Base-by-base conservation (phyloP, 768 basidiomycete species). In the Suillus occidentalis region DNA sequence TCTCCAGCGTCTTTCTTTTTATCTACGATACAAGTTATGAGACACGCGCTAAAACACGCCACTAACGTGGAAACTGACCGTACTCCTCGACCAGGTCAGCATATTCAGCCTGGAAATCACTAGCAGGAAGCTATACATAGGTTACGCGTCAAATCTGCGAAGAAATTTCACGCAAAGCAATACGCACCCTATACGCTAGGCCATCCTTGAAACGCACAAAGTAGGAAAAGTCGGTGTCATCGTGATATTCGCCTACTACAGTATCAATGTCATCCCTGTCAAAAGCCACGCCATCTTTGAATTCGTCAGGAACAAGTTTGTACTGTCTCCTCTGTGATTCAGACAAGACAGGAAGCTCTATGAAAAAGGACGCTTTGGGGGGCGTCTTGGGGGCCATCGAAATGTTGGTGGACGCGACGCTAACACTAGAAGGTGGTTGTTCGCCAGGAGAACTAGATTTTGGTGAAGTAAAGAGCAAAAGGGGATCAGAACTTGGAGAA, bases 161-260 rank as follows among this genome's bases (percentile, higher is more conserved):
- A 20, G 8, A 42, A 39, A 59, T 13, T 40, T 28, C 22, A 34
- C 52, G 20, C 12, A 60, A 39, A 39, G 31, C 20, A 0, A 57
- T 18, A 72, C 82, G 63, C 65, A 89, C 90, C 77, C 83, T 87
- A 68, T 84, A 80, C 13, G 83, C 82, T 36, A 86, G 82, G n/a
- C 87, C 89, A 20, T 82, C 82, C 53, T 77, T 74, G 67, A 82
- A 84, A 42, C 84, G 82, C 50, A 86, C 90, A 75, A 83, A 92
- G 72, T 87, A 91, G 70, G 81, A 89, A 20, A 78, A 71, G n/a
- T 73, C 71, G 25, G 68, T 70, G 8, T 71, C 75, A 6, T 81
- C 75, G 13, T 52, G 61, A 65, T 83, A 82, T 71, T 90, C 87
- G 8, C 89, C 89, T 65, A 91, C 82, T 34, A 92, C 79, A 66